Evolutionary conservation across 805 yeast genomes (phyloP), one percentile per base, ranked within the genome.

Genomic region (Dipodascopsis tothii): DNA sequence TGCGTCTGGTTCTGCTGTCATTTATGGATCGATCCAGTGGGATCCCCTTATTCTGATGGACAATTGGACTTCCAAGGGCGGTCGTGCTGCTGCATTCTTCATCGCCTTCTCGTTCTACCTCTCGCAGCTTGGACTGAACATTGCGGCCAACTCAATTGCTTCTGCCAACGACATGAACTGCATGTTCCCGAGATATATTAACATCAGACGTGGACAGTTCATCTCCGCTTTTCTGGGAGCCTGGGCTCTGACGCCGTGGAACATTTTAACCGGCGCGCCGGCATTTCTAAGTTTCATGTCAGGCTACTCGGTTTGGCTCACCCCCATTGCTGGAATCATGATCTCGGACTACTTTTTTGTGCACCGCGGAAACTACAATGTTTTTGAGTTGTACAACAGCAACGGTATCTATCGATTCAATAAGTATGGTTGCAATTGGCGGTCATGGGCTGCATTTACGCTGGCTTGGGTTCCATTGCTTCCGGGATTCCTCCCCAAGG

Each of bases 281-380:
- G 79, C 72, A 64, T 85, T 85, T 66, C 80, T 92, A 28, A 80
- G 88, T 5, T 85, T 84, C 56, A 66, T 86, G 44, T 73, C 83
- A 33, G 92, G 94, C 0, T 85, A 84, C 60, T 72, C 94, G 0
- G 86, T 84, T 14, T 85, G 86, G 71, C 68, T 86, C 41, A 80
- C 88, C 9, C 75, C 94, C 20, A 81, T 86, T 59, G 86, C 90
- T 5, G 95, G 94, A 52, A 82, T 80, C 28, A 72, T 80, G 38
- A 69, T 73, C 46, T 41, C 49, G 11, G 60, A 56, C 41, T 71
- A 57, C 56, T 68, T 59, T 57, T 23, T 71, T 3, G 63, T 71
- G n/a, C 62, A 75, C 51, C 60, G 63, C 22, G 59, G 66, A 40
- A 60, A 64, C 40, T 43, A 72, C 41, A 66, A 69, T 47, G 56